Conservation (phyloP, 495 filamentous ascomycete genomes). For the Neurospora tetrasperma region DNA sequence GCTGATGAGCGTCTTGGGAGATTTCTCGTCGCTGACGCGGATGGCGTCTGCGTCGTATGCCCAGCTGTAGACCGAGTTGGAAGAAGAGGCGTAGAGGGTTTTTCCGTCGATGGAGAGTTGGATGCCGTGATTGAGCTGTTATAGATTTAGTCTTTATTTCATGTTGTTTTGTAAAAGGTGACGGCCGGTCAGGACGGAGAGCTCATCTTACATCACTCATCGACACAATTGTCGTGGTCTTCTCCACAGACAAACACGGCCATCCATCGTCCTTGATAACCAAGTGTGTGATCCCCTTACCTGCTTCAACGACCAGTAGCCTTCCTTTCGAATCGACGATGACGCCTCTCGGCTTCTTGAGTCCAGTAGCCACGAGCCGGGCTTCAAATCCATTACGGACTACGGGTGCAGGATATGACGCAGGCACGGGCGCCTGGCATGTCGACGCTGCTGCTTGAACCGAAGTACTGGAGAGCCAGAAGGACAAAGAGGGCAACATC, state of each 20-base stretch:
- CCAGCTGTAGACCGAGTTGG: constrained; percentile 48
- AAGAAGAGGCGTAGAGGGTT: constrained; percentile 54
- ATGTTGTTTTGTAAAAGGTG: not conserved
- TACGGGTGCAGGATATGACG: constrained; percentile 30
- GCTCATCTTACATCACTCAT: constrained; percentile 28
- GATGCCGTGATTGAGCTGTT: constrained; percentile 51
- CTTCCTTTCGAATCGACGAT: constrained; percentile 49
- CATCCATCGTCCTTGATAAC: constrained; percentile 37
- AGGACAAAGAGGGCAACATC: not conserved
- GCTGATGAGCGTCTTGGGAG: constrained; percentile 39
- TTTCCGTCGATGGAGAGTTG: constrained; percentile 49
- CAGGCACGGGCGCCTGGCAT: constrained; percentile 17
- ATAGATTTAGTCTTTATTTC: not conserved
- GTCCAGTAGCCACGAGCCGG: constrained; percentile 42
- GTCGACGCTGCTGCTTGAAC: constrained; percentile 3
- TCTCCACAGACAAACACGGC: constrained; percentile 30
- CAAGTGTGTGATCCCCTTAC: constrained; percentile 44
- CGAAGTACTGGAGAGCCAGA: not conserved
- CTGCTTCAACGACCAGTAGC: constrained; percentile 50
- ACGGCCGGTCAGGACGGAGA: constrained; percentile 3
- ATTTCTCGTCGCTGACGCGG: constrained; percentile 31
- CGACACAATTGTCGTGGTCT: constrained; percentile 17
- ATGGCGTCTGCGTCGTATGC: constrained; percentile 42
- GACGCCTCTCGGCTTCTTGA: constrained; percentile 48
- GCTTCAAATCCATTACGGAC: constrained; percentile 48